phyloP scores from a whole-genome alignment of 768 basidiomycete genomes.

The Inosperma sp. region DNA sequence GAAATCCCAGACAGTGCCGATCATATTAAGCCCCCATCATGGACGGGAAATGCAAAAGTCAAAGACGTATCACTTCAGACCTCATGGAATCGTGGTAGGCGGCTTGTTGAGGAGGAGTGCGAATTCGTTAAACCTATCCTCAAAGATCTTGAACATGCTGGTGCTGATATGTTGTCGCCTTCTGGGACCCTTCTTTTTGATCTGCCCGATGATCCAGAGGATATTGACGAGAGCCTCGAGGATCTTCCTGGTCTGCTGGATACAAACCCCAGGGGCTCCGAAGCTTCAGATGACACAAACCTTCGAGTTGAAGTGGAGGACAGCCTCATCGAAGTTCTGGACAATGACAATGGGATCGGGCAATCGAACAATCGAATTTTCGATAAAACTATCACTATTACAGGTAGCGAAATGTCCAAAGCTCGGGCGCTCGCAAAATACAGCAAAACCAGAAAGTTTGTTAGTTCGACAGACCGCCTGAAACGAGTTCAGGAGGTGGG shows the following conservation, averaged over 20 bases:
- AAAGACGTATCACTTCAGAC: too few relatives aligned
- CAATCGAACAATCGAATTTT: neutral
- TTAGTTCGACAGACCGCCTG: constrained; percentile 16
- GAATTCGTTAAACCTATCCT: neutral
- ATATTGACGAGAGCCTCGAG: constrained; percentile 21
- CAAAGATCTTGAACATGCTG: neutral
- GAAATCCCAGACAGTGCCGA: too few relatives aligned
- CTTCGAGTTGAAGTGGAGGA: constrained; percentile 14
- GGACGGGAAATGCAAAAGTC: constrained; percentile 26
- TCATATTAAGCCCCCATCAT: constrained; percentile 29
- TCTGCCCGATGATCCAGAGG: constrained; percentile 14
- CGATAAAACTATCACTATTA: neutral
- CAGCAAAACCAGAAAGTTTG: constrained; percentile 13
- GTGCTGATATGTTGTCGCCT: constrained; percentile 16
- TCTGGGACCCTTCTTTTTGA: constrained; percentile 12
- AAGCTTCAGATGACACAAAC: neutral
- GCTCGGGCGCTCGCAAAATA: constrained; percentile 8
- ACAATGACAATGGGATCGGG: neutral
- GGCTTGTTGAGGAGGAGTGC: neutral
- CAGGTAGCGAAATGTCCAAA: constrained; percentile 12
- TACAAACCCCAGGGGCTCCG: neutral
- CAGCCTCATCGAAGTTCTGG: constrained; percentile 5
- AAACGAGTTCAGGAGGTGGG: constrained; percentile 13
- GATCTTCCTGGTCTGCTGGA: neutral
- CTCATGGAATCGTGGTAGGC: constrained; percentile 24